Percentiles rank a stretch among this genome's conserved stretches.
phyloP scores from a whole-genome alignment of 1,139 yeast genomes.

The Candida glucosophila region DNA sequence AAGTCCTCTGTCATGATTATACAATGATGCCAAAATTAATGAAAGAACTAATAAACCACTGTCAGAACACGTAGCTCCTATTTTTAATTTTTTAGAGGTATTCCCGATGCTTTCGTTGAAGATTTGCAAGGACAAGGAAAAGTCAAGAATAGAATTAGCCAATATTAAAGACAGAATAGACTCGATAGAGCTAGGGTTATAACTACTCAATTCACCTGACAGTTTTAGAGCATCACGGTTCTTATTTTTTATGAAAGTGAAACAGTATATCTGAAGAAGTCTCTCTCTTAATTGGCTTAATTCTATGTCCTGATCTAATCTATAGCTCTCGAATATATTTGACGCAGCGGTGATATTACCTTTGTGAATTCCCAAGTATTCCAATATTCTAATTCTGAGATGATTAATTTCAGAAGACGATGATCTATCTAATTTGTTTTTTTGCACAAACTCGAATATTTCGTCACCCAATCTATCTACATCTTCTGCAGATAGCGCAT shows the following conservation, averaged over 20 bases:
- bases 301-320: constrained; percentile 26
- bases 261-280: constrained; percentile 23
- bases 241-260: constrained; percentile 30
- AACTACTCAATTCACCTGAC: constrained; percentile 36
- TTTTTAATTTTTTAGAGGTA: constrained; percentile 29
- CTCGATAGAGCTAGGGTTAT: constrained; percentile 27
- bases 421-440: constrained; percentile 16
- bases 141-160: constrained; percentile 35
- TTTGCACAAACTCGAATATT: constrained; percentile 12
- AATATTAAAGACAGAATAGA: constrained; percentile 40
- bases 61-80: constrained; percentile 26
- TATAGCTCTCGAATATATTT: constrained; percentile 27
- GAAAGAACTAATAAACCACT: constrained; percentile 47
- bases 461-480: constrained; percentile 1
- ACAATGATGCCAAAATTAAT: constrained; percentile 39
- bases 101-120: constrained; percentile 43
- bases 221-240: constrained; percentile 25
- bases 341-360: constrained; percentile 20
- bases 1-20: constrained; percentile 50
- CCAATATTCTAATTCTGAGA: constrained; percentile 22
- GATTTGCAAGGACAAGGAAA: constrained; percentile 37
- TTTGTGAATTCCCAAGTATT: constrained; percentile 29
- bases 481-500: neutral
- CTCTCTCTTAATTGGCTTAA: constrained; percentile 24
- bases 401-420: constrained; percentile 16